phyloP scores from a whole-genome alignment of 1,139 yeast genomes.

The Hyphopichia pseudoburtonii region DNA sequence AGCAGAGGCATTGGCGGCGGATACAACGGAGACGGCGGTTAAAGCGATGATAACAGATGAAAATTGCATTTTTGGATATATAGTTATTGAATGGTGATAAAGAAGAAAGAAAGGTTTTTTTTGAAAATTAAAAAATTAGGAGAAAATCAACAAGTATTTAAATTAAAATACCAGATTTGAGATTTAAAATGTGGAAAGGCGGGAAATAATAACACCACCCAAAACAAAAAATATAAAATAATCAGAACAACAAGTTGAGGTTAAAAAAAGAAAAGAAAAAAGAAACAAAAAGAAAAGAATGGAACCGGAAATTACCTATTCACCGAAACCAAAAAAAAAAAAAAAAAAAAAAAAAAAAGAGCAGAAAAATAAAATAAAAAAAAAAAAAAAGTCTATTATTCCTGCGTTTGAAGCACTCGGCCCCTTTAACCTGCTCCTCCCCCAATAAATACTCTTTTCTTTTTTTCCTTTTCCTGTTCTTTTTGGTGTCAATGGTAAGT shows the following conservation, averaged over 20 bases:
- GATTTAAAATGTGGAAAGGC: neutral
- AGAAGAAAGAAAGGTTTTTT: neutral
- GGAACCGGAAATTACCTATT: too few species aligned
- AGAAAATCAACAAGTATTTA: neutral
- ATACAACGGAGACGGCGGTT: constrained; percentile 44
- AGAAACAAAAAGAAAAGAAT: neutral
- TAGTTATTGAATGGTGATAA: neutral
- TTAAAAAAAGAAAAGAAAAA: neutral
- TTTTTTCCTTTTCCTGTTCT: neutral
- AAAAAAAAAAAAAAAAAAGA: constrained; percentile 1
- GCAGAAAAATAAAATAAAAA: neutral
- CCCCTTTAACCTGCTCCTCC: neutral
- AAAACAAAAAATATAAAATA: too few species aligned
- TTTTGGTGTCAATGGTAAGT: too few species aligned
- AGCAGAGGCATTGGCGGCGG: constrained; percentile 41
- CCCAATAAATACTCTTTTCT: neutral
- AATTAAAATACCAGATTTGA: neutral
- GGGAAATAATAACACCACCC: too few species aligned
- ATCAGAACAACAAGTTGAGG: too few species aligned
- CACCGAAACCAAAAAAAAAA: too few species aligned
- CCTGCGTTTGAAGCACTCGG: neutral
- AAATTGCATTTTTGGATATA: constrained; percentile 43
- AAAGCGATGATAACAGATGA: constrained; percentile 44
- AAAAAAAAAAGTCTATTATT: neutral
- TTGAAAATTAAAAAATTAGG: neutral